Base-by-base conservation (phyloP, 2,329 filamentous ascomycete species). In the Hymenoscyphus fructigenus region DNA sequence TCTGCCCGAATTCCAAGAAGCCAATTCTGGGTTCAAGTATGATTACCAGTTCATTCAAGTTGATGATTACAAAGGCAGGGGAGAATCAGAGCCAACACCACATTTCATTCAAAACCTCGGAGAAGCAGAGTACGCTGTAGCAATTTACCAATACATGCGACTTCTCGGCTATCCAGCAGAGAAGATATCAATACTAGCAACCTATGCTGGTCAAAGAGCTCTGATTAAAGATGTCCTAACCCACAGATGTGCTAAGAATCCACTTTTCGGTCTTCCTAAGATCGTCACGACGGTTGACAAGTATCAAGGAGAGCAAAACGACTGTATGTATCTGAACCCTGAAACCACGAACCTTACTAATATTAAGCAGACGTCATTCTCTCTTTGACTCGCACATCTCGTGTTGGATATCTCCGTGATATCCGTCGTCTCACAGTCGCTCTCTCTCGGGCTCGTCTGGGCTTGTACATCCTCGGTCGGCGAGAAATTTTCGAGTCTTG, bases 291-390 rank as follows among this genome's bases (percentile, higher is more conserved):
- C 96, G 5, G 94, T 99, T 68, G 95, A 99, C 80, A 97, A 97
- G 77, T 99, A 98, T 75, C 95, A 99, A 80, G 96, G 95, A 76
- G 95, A 99, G 82, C 95, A 99, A 79, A 99, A 99, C 78, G 95
- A 99, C 75, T 98, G 92, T 95, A 84, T 84, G 91, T 87, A 63
- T 47, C 34, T 23, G 5, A 17, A n/a, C 20, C 38, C 44, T 17
- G 23, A 29, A 2, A 10, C 23, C 58, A 34, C 66, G 73, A 69
- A 73, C 53, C 34, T 6, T 36, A 23, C 32, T 59, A 59, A 59
- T 38, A 44, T 15, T 61, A 26, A 17, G 12, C 55, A 95, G 92
- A 97, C 74, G 88, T 99, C 71, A 96, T 99, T 72, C 86, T 99
- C 63, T 97, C 93, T 5, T 85, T 99, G 57, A 95, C 93, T 15